These are phyloP conservation scores for Jacaranda copaia DNA, from an alignment of 257 asterid genomes.

Conservation along the genomic window DNA sequence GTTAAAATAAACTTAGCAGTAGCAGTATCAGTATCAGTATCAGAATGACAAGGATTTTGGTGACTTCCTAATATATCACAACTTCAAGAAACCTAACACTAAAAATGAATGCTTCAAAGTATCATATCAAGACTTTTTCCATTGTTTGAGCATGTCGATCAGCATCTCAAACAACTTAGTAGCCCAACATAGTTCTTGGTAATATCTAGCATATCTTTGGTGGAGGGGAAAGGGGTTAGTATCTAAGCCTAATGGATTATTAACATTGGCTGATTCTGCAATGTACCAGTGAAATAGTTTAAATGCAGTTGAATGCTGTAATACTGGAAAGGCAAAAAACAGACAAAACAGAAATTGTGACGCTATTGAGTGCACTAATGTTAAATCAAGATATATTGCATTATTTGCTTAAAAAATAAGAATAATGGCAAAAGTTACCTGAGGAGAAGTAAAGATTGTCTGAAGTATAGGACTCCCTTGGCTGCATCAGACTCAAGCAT, in stretches of 20 bases:
- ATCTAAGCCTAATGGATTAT: not conserved
- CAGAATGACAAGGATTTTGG: no score
- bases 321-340: no score
- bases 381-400: not conserved
- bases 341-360: not conserved
- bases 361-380: not conserved
- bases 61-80: no score
- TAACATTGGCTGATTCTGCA: not conserved
- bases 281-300: not conserved
- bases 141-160: no score
- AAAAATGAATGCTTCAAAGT: not conserved
- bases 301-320: slow-evolving; percentile 1
- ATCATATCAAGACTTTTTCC: not conserved
- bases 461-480: slow-evolving; percentile 87
- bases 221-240: not conserved
- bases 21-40: no score
- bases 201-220: not conserved
- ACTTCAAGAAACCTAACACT: no score
- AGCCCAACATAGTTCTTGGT: not conserved
- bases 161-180: not conserved
- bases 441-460: slow-evolving; percentile 96
- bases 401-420: not conserved
- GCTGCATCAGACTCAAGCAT: slow-evolving; percentile 97
- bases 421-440: slow-evolving; percentile 53
- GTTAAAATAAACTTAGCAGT: no score